These are phyloP conservation scores for Apiotrichum domesticum DNA, from an alignment of 1,284 basidiomycete species.

Conservation along the genomic window DNA sequence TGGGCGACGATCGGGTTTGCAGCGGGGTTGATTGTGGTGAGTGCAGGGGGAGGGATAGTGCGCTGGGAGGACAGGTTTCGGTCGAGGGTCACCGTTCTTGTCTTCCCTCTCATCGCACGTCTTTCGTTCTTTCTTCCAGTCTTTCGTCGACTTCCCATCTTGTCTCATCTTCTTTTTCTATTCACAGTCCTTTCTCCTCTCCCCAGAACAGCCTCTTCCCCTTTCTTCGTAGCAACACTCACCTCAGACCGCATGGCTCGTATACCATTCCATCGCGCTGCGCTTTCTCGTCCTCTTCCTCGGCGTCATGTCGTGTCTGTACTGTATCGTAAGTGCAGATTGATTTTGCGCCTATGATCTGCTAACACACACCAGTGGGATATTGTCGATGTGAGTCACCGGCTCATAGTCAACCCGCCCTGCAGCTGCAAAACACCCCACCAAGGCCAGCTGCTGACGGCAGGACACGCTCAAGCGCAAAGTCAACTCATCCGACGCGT, in stretches of 20 bases:
- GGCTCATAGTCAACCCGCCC: too few relatives aligned
- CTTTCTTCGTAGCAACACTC: too few relatives aligned
- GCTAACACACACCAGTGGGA: conserved; percentile 56
- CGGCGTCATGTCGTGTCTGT: conserved; percentile 90
- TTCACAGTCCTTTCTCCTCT: too few relatives aligned
- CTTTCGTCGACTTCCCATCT: too few relatives aligned
- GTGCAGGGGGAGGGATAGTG: conserved; percentile 2
- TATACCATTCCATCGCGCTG: conserved; percentile 56
- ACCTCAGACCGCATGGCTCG: conserved; percentile 68
- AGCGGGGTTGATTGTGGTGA: conserved; percentile 36
- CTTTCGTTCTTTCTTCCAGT: too few relatives aligned
- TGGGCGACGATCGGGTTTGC: conserved; percentile 44
- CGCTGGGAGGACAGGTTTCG: background rate
- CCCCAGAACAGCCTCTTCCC: too few relatives aligned
- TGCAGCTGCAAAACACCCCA: too few relatives aligned
- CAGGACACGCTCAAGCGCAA: conserved; percentile 79
- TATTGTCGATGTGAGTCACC: conserved; percentile 57
- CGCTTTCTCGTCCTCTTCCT: conserved; percentile 75
- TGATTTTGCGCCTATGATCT: background rate
- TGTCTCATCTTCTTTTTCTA: too few relatives aligned
- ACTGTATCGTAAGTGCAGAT: conserved; percentile 47
- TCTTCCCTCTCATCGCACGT: too few relatives aligned
- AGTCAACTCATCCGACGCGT: conserved; percentile 86
- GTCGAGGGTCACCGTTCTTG: too few relatives aligned
- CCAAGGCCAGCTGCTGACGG: background rate